phyloP scores from a whole-genome alignment of 2,329 filamentous ascomycete genomes.

The Paecilomyces formosus region DNA sequence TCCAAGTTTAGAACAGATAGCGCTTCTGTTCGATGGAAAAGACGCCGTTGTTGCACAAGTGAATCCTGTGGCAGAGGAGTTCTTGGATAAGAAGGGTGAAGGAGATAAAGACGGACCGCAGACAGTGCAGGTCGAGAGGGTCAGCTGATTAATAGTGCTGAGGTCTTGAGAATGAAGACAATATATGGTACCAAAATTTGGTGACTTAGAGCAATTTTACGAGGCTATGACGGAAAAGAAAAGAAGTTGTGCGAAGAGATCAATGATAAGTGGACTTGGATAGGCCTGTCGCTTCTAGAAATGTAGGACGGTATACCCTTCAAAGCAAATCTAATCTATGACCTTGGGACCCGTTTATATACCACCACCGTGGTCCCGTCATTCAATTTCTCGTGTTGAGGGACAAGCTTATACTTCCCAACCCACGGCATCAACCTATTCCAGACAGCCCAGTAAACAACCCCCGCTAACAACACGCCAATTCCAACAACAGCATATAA shows the following conservation, averaged over 20 bases:
- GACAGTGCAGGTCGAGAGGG: background rate
- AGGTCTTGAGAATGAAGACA: too few relatives aligned
- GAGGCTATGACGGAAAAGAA: too few relatives aligned
- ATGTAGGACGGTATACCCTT: background rate
- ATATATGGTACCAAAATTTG: too few relatives aligned
- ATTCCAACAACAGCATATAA: constrained; percentile 43
- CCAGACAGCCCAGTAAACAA: constrained; percentile 42
- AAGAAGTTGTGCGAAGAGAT: too few relatives aligned
- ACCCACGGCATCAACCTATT: constrained; percentile 9
- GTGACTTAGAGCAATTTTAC: too few relatives aligned
- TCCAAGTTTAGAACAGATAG: constrained; percentile 15
- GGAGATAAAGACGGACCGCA: background rate
- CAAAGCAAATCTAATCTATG: background rate
- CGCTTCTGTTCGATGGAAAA: constrained; percentile 20
- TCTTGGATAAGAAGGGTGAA: background rate
- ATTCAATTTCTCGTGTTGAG: constrained; percentile 8
- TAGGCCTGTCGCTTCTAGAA: too few relatives aligned
- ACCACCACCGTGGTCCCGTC: constrained; percentile 15
- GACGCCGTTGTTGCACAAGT: constrained; percentile 2
- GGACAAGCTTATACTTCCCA: constrained; percentile 10
- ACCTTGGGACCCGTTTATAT: constrained; percentile 7
- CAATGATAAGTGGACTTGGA: too few relatives aligned
- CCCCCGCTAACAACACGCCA: constrained; percentile 36
- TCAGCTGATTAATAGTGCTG: background rate
- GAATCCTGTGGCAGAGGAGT: background rate